Evolutionary conservation across 345 rosid species (phyloP).

Genomic region (Limnanthes douglasii): DNA sequence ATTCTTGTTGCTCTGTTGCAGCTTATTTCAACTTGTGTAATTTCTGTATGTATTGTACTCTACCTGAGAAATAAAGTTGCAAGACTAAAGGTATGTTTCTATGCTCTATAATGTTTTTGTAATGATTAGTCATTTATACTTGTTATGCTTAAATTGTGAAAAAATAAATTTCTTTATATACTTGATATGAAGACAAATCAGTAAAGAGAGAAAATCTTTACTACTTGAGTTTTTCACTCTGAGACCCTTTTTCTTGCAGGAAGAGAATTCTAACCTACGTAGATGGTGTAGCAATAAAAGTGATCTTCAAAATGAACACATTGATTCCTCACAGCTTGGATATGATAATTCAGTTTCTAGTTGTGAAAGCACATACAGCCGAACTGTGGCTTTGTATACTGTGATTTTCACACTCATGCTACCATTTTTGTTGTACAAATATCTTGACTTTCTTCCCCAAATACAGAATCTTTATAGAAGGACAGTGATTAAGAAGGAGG

Average conservation of each 20-base stretch:
- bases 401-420: slow-evolving; percentile 35
- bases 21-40: too few species aligned
- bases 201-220: neutral
- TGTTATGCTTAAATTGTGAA: neutral
- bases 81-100: slow-evolving; percentile 42
- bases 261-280: slow-evolving; percentile 36
- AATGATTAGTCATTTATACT: neutral
- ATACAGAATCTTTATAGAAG: slow-evolving; percentile 33
- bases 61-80: slow-evolving; percentile 28
- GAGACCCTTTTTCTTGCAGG: slow-evolving; percentile 29
- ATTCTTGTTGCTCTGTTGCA: too few species aligned
- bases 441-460: slow-evolving; percentile 51
- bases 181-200: neutral
- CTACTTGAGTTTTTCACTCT: neutral
- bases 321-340: slow-evolving; percentile 16
- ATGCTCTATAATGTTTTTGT: neutral
- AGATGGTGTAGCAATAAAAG: slow-evolving; percentile 22
- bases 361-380: slow-evolving; percentile 30
- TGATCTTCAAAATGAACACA: slow-evolving; percentile 13
- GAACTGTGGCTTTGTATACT: slow-evolving; percentile 44
- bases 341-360: slow-evolving; percentile 11
- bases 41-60: too few species aligned
- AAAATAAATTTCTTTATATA: neutral
- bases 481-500: slow-evolving; percentile 40
- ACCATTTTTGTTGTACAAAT: slow-evolving; percentile 59